Percentiles rank a stretch among this genome's conserved stretches.
Conservation (phyloP, 345 rosid species). For the Arabidopsis thaliana region DNA sequence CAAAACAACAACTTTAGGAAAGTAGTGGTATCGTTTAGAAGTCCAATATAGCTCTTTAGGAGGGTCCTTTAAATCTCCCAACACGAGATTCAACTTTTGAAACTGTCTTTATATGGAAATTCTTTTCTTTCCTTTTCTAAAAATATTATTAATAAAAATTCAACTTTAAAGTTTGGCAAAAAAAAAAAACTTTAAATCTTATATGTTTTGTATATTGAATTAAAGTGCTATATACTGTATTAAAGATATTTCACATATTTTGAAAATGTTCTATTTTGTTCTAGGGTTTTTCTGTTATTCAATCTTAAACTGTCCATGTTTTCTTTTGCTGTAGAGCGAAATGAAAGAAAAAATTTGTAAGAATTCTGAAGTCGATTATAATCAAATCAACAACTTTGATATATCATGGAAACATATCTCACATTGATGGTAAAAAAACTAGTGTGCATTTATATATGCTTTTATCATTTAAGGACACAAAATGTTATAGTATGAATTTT, state of each 20-base stretch:
- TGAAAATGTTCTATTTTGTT: no score
- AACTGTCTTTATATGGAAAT: background rate
- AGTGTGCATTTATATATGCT: background rate
- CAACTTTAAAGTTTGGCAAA: background rate
- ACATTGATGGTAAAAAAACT: no score
- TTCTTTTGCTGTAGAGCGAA: no score
- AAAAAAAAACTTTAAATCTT: background rate
- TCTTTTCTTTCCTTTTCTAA: no score
- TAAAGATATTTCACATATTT: no score
- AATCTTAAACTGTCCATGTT: no score
- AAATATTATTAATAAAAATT: background rate
- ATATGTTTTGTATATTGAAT: background rate
- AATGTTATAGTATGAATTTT: background rate
- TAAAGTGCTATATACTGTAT: background rate
- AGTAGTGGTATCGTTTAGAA: background rate
- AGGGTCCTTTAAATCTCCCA: constrained; percentile 12
- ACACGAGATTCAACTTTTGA: background rate
- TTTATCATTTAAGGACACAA: background rate
- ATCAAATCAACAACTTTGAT: no score
- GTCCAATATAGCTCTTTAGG: background rate
- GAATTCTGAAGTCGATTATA: no score
- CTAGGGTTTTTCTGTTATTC: no score
- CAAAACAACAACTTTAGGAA: background rate
- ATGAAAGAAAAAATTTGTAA: no score
- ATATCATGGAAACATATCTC: no score